Base-by-base conservation (phyloP, 805 yeast genomes). In the Pichia phayaonensis region DNA sequence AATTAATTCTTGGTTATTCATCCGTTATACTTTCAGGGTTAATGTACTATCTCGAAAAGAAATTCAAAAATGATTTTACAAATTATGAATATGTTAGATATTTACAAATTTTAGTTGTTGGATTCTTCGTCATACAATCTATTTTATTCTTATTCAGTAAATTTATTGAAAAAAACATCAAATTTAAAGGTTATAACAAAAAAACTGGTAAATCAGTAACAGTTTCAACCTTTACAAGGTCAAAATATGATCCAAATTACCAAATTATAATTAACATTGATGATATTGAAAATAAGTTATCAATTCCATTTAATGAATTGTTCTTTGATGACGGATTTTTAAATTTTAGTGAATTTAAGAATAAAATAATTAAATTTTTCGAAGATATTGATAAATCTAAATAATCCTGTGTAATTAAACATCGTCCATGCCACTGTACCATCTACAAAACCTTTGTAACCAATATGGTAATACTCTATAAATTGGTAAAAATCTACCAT, bases 41-140 rank as follows among this genome's bases (percentile, higher is more conserved):
- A 21, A 64, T 77, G 53, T 80, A 70, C 59, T 68, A 68, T 51
- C 51, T 73, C 26, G 85, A 80, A 51, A 79, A 79, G 61, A 71
- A 75, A 52, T 67, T 61, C 49, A 56, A 64, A 8, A 67, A 69
- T 47, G 64, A 70, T 27, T 79, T 79, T 61, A 61, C 65, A 18
- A 73, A 77, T 39, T 47, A 63, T 1, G 53, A 51, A 8, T 68
- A 68, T 24, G 72, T 69, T 50, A 55, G 57, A 40, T 53, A 67
- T 29, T 73, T 76, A 0, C 65, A 62, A 12, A 58, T 59, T 0
- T 57, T 71, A 21, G 71, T 79, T 18, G 62, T 55, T 8, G 55
- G 63, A 4, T 80, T 77, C 56, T 69, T 69, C 38, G 36, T 62
- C 7, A 47, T 72, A 36, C 71, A 75, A 47, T 60, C 56, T 2